Evolutionary conservation across 306 rosid species (phyloP).

Genomic region (Sicyos baderoa): DNA sequence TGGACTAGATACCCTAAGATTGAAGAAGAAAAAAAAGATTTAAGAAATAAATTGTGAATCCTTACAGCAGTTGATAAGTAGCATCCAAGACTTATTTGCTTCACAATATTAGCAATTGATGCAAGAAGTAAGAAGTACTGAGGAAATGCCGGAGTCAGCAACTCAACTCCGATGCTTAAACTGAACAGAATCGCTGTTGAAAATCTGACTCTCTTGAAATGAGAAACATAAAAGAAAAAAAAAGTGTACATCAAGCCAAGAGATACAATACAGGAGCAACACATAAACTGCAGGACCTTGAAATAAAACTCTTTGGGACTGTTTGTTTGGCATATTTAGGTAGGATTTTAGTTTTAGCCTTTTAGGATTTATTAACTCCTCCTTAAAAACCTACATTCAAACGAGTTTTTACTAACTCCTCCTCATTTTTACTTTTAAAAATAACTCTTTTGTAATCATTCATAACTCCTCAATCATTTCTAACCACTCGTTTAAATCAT

Average conservation of each 20-base stretch:
- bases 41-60: conserved; percentile 15
- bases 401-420: too few species aligned
- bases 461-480: too few species aligned
- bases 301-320: conserved; percentile 7
- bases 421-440: too few species aligned
- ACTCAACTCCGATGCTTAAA: conserved; percentile 78
- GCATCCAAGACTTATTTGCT: conserved; percentile 89
- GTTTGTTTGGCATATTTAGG: too few species aligned
- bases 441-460: too few species aligned
- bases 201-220: conserved; percentile 80
- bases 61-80: conserved; percentile 78
- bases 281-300: neutral
- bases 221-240: conserved; percentile 16
- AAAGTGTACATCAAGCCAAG: neutral
- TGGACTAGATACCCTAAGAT: neutral
- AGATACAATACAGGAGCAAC: conserved; percentile 10
- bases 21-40: neutral
- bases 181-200: conserved; percentile 60
- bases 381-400: too few species aligned
- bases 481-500: too few species aligned
- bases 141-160: conserved; percentile 73
- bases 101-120: conserved; percentile 74
- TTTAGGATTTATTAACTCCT: too few species aligned
- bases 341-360: too few species aligned
- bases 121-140: conserved; percentile 74